Percentiles rank a stretch among this genome's conserved stretches.
phyloP scores from a whole-genome alignment of 163 green algal genomes.

The Coccomyxa subellipsoidea region DNA sequence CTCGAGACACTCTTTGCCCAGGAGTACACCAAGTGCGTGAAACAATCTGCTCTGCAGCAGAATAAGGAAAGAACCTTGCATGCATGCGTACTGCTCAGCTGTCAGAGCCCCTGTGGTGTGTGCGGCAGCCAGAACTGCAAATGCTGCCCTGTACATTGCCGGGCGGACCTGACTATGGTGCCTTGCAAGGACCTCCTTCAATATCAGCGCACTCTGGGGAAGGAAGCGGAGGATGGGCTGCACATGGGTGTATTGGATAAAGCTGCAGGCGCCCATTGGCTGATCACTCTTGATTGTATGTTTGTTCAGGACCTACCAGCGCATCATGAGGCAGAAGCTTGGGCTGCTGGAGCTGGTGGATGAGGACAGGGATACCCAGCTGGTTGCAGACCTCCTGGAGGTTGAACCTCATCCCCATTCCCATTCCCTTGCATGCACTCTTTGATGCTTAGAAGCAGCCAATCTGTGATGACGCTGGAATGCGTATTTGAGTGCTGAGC shows the following conservation, averaged over 20 bases:
- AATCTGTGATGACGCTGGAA: no score
- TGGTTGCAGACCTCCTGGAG: not conserved
- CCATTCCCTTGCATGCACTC: not conserved
- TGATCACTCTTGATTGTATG: not conserved
- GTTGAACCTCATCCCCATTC: not conserved
- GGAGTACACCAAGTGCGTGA: constrained; percentile 39
- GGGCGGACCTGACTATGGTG: no score
- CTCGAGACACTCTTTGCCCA: constrained; percentile 31
- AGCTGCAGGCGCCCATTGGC: no score
- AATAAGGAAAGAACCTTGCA: not conserved
- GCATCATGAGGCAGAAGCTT: constrained; percentile 53
- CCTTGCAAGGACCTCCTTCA: no score
- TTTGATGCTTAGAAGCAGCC: no score
- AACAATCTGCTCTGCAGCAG: not conserved
- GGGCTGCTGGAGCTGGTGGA: constrained; percentile 36
- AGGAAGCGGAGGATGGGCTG: no score
- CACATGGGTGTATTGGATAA: no score
- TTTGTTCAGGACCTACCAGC: constrained; percentile 36
- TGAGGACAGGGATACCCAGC: constrained; percentile 18
- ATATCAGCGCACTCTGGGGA: no score
- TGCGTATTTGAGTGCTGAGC: no score
- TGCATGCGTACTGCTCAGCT: not conserved
- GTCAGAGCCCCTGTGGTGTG: no score
- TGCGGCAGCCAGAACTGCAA: no score
- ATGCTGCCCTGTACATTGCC: no score